Evolutionary conservation across 768 basidiomycete species (phyloP).

Genomic region (Lactarius sanguifluus): DNA sequence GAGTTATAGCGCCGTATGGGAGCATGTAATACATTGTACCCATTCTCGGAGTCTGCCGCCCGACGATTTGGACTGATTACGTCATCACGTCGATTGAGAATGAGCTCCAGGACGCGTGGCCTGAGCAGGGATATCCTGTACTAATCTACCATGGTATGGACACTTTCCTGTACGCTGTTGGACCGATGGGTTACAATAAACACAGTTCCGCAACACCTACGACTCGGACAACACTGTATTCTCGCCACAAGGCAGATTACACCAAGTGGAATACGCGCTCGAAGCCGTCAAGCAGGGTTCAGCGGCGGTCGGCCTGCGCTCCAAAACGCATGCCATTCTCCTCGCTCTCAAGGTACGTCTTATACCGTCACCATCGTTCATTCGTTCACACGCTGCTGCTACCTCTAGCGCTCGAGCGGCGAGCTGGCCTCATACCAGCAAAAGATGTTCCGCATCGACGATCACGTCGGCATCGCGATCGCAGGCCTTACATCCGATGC

Average conservation of each 20-base stretch:
- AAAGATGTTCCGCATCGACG: slow-evolving; percentile 99
- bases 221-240: slow-evolving; percentile 99
- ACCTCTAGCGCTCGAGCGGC: slow-evolving; percentile 84
- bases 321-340: slow-evolving; percentile 91
- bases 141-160: slow-evolving; percentile 7
- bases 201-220: slow-evolving; percentile 91
- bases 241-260: slow-evolving; percentile 93
- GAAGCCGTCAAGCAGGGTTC: slow-evolving; percentile 99
- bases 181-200: not conserved
- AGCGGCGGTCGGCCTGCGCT: slow-evolving; percentile 94
- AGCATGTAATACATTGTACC: too few relatives aligned
- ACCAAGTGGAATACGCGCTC: slow-evolving; percentile 97
- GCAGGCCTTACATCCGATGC: slow-evolving; percentile 99
- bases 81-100: too few relatives aligned
- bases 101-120: too few relatives aligned
- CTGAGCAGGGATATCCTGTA: too few relatives aligned
- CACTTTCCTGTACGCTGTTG: not conserved
- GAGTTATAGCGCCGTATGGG: too few relatives aligned
- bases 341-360: slow-evolving; percentile 85
- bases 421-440: slow-evolving; percentile 99
- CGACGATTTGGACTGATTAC: too few relatives aligned
- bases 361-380: not conserved
- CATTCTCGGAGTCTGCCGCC: too few relatives aligned
- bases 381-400: not conserved
- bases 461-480: slow-evolving; percentile 99